Evolutionary conservation across 176 grass and related monocot genomes (phyloP).

Genomic region (Aegilops bicornis): DNA sequence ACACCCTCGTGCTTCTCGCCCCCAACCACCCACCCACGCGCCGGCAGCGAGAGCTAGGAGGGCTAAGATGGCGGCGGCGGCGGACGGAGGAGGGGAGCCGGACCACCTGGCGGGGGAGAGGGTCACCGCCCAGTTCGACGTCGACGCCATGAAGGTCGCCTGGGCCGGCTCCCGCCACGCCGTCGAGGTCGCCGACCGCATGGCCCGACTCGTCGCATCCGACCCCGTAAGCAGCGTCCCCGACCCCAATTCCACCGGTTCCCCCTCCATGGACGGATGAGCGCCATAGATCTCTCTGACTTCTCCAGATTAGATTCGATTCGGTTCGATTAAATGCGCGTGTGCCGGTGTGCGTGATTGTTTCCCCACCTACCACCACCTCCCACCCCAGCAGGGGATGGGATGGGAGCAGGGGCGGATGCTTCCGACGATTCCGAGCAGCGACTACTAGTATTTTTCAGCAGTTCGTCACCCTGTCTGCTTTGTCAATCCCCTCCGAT

Average conservation of each 20-base stretch:
- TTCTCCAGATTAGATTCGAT: not conserved
- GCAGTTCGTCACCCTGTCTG: no score
- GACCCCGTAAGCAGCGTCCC: conserved; percentile 67
- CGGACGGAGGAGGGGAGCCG: conserved; percentile 26
- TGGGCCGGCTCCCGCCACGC: conserved; percentile 94
- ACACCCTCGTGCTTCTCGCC: no score
- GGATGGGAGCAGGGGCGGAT: no score
- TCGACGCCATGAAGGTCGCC: conserved; percentile 84
- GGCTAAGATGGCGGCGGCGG: no score
- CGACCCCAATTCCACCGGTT: no score
- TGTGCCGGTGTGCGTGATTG: not conserved
- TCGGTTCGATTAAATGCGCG: not conserved
- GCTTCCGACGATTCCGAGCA: no score
- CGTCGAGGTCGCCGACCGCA: conserved; percentile 76
- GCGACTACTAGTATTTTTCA: no score
- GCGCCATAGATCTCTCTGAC: not conserved
- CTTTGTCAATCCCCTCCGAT: no score
- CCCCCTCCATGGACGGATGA: not conserved
- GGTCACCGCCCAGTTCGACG: conserved; percentile 64
- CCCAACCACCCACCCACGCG: no score
- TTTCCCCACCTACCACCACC: not conserved
- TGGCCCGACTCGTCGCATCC: conserved; percentile 82
- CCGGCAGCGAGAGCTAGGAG: no score
- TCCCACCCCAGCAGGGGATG: no score
- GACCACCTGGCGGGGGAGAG: conserved; percentile 78